These are phyloP conservation scores for Phytophthora lateralis DNA, from an alignment of 352 stramenopile species.

Conservation along the genomic window DNA sequence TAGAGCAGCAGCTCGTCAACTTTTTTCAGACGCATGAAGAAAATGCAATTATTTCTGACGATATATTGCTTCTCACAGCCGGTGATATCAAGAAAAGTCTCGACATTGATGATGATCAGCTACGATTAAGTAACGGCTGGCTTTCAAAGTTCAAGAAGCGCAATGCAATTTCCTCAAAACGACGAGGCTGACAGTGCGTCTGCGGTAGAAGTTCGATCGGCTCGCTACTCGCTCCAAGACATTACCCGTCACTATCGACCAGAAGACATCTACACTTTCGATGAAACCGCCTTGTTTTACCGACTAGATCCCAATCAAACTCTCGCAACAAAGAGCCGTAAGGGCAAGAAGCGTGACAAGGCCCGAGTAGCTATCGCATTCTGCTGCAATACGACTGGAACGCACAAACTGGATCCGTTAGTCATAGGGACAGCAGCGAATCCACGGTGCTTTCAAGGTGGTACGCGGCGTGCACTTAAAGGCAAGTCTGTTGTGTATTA, in stretches of 20 bases:
- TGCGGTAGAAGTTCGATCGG: constrained; percentile 4
- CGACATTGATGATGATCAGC: constrained; percentile 7
- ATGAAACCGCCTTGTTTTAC: constrained; percentile 8
- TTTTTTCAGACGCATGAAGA: constrained; percentile 8
- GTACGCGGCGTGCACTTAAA: background rate
- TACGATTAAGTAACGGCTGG: constrained; percentile 18
- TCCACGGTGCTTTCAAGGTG: constrained; percentile 7
- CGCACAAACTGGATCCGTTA: constrained; percentile 7
- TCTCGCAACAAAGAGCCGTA: background rate
- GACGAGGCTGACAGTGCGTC: background rate
- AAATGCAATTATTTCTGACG: constrained; percentile 5
- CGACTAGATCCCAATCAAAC: constrained; percentile 5
- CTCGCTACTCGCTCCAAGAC: constrained; percentile 10
- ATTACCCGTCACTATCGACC: constrained; percentile 8
- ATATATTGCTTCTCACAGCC: constrained; percentile 9
- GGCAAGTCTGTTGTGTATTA: constrained; percentile 3
- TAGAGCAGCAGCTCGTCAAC: constrained; percentile 3
- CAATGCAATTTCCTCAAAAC: constrained; percentile 10
- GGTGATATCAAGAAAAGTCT: constrained; percentile 8
- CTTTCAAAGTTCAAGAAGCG: constrained; percentile 16
- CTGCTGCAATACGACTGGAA: constrained; percentile 10
- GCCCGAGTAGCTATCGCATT: constrained; percentile 4
- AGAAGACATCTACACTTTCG: constrained; percentile 4
- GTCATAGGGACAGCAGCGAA: constrained; percentile 8
- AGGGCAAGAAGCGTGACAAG: constrained; percentile 9